A percentile compares a stretch with the other conserved stretches of the same genome.
Evolutionary conservation across 1,284 basidiomycete species (phyloP).

Genomic region (Ceratobasidium sp.): DNA sequence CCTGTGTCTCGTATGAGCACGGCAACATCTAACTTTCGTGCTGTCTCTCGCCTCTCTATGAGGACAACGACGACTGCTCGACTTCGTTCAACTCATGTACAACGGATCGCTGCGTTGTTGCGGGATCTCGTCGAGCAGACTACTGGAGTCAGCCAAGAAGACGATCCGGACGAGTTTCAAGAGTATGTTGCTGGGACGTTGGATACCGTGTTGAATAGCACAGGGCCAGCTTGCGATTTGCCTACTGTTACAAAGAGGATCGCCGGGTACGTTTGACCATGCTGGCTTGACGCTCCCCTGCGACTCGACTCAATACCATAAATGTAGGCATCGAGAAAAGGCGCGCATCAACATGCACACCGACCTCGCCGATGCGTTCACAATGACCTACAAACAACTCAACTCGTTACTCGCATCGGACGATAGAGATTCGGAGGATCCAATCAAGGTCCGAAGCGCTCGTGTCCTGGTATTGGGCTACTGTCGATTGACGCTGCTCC

Average conservation of each 20-base stretch:
- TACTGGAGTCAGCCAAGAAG: slow-evolving; percentile 42
- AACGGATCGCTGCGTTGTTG: slow-evolving; percentile 38
- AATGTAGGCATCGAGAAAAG: slow-evolving; percentile 71
- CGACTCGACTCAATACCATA: too few species aligned
- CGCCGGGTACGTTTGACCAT: slow-evolving; percentile 30
- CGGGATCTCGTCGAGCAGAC: slow-evolving; percentile 43
- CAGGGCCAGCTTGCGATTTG: slow-evolving; percentile 31
- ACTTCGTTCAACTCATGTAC: slow-evolving; percentile 46
- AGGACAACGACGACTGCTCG: slow-evolving; percentile 43
- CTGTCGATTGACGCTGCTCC: slow-evolving; percentile 25
- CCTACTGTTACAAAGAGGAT: slow-evolving; percentile 30
- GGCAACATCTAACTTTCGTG: slow-evolving; percentile 9
- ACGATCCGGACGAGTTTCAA: slow-evolving; percentile 46
- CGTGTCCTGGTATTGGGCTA: slow-evolving; percentile 36
- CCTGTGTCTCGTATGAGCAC: slow-evolving; percentile 15
- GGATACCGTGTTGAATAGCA: slow-evolving; percentile 41
- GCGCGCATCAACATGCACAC: slow-evolving; percentile 76
- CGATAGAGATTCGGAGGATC: slow-evolving; percentile 72
- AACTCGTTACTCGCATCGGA: slow-evolving; percentile 63
- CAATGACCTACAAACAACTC: slow-evolving; percentile 65
- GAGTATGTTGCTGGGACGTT: slow-evolving; percentile 30
- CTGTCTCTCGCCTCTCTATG: slow-evolving; percentile 38
- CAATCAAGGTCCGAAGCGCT: slow-evolving; percentile 66
- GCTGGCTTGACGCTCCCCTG: too few species aligned
- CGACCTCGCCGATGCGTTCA: slow-evolving; percentile 69